phyloP scores from a whole-genome alignment of 805 yeast genomes.

The Lachancea thermotolerans region DNA sequence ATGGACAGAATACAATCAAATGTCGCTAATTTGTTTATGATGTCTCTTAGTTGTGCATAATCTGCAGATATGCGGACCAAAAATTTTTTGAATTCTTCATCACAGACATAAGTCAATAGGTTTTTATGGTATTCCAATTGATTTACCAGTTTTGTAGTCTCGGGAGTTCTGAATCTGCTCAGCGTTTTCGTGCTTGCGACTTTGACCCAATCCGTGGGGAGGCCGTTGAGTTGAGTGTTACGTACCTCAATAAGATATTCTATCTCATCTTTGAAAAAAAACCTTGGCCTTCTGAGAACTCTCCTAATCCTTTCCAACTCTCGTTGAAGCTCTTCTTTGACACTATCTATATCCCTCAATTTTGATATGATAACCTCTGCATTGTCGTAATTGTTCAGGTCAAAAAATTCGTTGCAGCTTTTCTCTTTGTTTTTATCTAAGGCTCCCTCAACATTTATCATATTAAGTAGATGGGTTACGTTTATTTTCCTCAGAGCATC shows the following conservation, averaged over 20 bases:
- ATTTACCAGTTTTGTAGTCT: conserved; percentile 43
- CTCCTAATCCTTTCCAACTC: conserved; percentile 46
- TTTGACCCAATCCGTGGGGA: conserved; percentile 76
- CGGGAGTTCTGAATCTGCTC: conserved; percentile 67
- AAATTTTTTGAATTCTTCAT: conserved; percentile 30
- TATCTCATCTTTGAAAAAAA: conserved; percentile 54
- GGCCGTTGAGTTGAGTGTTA: conserved; percentile 43
- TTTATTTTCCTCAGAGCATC: conserved; percentile 27
- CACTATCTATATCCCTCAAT: conserved; percentile 34
- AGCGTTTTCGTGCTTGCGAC: conserved; percentile 62
- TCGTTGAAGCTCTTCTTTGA: conserved; percentile 42
- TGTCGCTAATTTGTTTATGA: conserved; percentile 43
- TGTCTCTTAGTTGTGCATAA: conserved; percentile 34
- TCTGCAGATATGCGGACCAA: conserved; percentile 33
- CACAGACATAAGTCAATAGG: conserved; percentile 28
- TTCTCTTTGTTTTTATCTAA: conserved; percentile 42
- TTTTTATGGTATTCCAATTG: conserved; percentile 56
- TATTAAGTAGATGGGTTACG: conserved; percentile 34
- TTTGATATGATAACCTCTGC: conserved; percentile 37
- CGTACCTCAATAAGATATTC: conserved; percentile 74
- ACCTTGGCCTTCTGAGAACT: conserved; percentile 47
- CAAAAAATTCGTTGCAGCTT: conserved; percentile 40
- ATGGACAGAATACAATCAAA: conserved; percentile 66
- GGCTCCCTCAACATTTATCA: conserved; percentile 50
- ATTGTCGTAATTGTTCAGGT: conserved; percentile 31